Evolutionary conservation across 2,329 filamentous ascomycete genomes (phyloP), one percentile per base, ranked within the genome.

Genomic region (Claviceps fusiformis): DNA sequence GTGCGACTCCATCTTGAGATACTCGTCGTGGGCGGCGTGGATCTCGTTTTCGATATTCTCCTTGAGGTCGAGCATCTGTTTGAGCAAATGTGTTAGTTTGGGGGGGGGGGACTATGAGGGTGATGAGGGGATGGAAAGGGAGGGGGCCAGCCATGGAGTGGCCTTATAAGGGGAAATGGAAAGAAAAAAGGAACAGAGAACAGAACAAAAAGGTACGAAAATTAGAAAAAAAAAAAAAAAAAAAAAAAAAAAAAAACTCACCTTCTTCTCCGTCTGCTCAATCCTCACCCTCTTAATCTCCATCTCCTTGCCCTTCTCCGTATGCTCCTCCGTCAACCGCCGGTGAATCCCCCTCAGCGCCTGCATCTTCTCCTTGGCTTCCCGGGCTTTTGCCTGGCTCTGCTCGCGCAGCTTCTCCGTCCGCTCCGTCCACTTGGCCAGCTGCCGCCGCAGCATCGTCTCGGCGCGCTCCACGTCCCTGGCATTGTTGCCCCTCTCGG

Each of bases 211-310:
- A 13, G 0, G 13, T 11, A 11, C 8, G 6, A 33, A 37, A 55
- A 61, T 54, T 75, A 90, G 90, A n/a, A n/a, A n/a, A n/a, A n/a
- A n/a, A n/a, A n/a, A n/a, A n/a, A n/a, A n/a, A n/a, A n/a, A n/a
- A n/a, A n/a, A n/a, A n/a, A n/a, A n/a, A n/a, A n/a, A n/a, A n/a
- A n/a, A n/a, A n/a, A n/a, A n/a, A n/a, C n/a, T n/a, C n/a, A n/a
- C n/a, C 87, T 97, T 97, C 75, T 97, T 97, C 79, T 97, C 92
- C 9, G 89, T 95, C 74, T 96, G 90, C 72, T 98, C 93, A 60
- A 98, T 97, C 58, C 91, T 78, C n/a, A 96, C 89, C 62, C 88
- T 82, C 63, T 91, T 79, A 66, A 87, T 83, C 75, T 98, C 93
- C 73, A 97, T 95, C 65, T 97, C 92, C 56, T 89, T 85, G 39